phyloP scores from a whole-genome alignment of 176 grass and related monocot genomes.

The Saccharum officinarum region DNA sequence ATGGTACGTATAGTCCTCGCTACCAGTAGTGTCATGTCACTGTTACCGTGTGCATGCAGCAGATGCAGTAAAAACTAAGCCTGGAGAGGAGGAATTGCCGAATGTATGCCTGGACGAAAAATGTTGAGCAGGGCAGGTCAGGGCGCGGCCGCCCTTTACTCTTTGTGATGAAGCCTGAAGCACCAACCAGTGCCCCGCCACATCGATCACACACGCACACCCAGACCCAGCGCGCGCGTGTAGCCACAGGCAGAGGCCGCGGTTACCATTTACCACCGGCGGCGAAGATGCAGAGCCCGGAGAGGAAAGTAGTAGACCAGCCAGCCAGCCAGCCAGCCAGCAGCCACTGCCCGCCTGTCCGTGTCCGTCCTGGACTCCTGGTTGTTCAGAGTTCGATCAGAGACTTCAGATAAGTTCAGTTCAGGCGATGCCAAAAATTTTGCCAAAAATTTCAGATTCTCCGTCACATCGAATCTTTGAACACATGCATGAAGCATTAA shows the following conservation, averaged over 20 bases:
- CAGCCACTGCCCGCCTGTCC: too few relatives aligned
- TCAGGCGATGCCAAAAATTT: too few relatives aligned
- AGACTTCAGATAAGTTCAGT: background rate
- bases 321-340: background rate
- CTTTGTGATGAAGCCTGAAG: background rate
- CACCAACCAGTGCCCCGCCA: constrained; percentile 23
- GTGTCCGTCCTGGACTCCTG: background rate
- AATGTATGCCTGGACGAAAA: background rate
- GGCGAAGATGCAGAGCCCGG: background rate
- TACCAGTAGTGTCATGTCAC: too few relatives aligned
- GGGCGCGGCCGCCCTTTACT: background rate
- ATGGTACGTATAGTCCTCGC: too few relatives aligned
- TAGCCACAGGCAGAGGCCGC: background rate
- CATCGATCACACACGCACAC: constrained; percentile 9
- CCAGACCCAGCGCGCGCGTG: background rate
- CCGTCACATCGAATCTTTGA: too few relatives aligned
- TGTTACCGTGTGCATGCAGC: too few relatives aligned
- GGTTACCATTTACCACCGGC: background rate
- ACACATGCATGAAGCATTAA: too few relatives aligned
- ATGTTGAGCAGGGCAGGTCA: background rate
- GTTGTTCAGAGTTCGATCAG: background rate
- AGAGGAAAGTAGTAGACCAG: background rate
- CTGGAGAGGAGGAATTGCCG: background rate
- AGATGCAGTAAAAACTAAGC: too few relatives aligned
- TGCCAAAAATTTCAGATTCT: too few relatives aligned